phyloP scores from a whole-genome alignment of 129 eudicot genomes.

The Lonicera japonica region DNA sequence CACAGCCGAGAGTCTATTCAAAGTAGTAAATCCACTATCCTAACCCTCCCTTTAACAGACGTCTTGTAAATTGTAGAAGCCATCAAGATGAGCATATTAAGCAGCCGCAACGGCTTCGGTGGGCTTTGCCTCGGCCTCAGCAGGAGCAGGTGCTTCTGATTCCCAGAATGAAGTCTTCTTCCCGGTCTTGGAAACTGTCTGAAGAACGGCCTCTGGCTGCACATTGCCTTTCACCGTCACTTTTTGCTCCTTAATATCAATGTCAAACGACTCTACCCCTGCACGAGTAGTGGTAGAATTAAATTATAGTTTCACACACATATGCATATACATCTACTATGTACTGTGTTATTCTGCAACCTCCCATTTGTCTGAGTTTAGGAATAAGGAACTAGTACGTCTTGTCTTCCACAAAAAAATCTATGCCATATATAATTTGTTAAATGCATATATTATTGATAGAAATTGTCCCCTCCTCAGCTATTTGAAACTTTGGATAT shows the following conservation, averaged over 20 bases:
- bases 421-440: too few relatives aligned
- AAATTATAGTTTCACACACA: too few relatives aligned
- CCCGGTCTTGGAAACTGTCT: slow-evolving; percentile 85
- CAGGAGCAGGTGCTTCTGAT: slow-evolving; percentile 13
- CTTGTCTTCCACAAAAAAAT: too few relatives aligned
- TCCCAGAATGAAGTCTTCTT: slow-evolving; percentile 82
- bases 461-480: too few relatives aligned
- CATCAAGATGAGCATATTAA: slow-evolving; percentile 3
- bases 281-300: not conserved
- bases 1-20: too few relatives aligned
- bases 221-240: slow-evolving; percentile 91
- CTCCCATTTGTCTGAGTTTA: too few relatives aligned
- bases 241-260: slow-evolving; percentile 69
- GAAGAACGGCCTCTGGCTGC: slow-evolving; percentile 70
- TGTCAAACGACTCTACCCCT: slow-evolving; percentile 81
- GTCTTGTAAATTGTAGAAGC: not conserved
- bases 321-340: too few relatives aligned
- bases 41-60: not conserved
- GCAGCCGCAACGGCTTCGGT: slow-evolving; percentile 34
- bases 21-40: too few relatives aligned
- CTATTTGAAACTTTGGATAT: too few relatives aligned
- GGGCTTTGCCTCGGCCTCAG: slow-evolving; percentile 22
- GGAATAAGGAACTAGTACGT: too few relatives aligned
- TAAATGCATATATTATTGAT: too few relatives aligned
- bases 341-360: too few relatives aligned